phyloP scores from a whole-genome alignment of 2,329 filamentous ascomycete genomes.

The Camptophora hylomeconis region DNA sequence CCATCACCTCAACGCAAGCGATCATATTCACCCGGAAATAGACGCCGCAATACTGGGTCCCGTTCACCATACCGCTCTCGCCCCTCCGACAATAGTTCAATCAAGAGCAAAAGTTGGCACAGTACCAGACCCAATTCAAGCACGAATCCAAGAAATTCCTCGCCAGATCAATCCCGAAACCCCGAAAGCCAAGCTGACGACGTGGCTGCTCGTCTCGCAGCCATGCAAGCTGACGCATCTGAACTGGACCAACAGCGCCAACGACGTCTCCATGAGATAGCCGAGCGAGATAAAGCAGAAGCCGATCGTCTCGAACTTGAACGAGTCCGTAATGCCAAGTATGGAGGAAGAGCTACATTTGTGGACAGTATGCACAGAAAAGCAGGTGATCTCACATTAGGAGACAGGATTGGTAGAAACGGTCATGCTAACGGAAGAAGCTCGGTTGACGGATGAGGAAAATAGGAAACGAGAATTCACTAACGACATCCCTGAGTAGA shows the following conservation, averaged over 20 bases:
- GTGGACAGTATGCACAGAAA: conserved; percentile 50
- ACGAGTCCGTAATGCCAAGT: conserved; percentile 45
- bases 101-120: conserved; percentile 5
- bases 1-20: conserved; percentile 5
- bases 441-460: conserved; percentile 9
- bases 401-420: conserved; percentile 27
- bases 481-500: too few species aligned
- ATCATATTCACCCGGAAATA: conserved; percentile 5
- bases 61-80: conserved; percentile 7
- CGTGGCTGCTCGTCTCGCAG: conserved; percentile 53
- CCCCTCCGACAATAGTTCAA: neutral
- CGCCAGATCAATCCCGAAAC: conserved; percentile 8
- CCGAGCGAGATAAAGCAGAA: conserved; percentile 50
- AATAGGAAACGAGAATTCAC: too few species aligned
- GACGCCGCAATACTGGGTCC: conserved; percentile 7
- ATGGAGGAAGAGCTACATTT: conserved; percentile 52
- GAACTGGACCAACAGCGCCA: conserved; percentile 60
- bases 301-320: conserved; percentile 54
- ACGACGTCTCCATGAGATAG: conserved; percentile 53
- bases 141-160: conserved; percentile 6
- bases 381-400: conserved; percentile 30
- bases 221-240: conserved; percentile 59
- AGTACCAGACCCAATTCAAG: conserved; percentile 3
- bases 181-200: conserved; percentile 43
- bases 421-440: conserved; percentile 6